These are phyloP conservation scores for Penicillium sp. DNA, from an alignment of 2,329 filamentous ascomycete genomes.

Conservation along the genomic window DNA sequence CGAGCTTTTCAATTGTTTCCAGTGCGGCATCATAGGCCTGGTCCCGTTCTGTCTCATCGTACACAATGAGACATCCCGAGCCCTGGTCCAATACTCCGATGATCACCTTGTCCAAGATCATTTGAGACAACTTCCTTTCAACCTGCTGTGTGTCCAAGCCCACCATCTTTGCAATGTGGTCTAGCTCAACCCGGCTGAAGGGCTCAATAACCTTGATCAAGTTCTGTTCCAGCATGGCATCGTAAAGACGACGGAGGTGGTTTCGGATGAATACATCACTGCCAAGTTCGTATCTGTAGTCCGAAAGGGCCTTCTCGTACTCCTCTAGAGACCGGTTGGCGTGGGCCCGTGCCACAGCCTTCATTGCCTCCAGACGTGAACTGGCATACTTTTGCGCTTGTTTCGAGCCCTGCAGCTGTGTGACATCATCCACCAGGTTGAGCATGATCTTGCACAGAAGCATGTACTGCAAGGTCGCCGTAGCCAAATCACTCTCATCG, in stretches of 20 bases:
- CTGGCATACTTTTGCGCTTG: slow-evolving; percentile 95
- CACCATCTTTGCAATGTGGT: slow-evolving; percentile 96
- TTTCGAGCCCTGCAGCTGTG: slow-evolving; percentile 90
- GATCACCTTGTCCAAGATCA: slow-evolving; percentile 99
- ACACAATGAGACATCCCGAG: slow-evolving; percentile 95
- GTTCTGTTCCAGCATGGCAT: slow-evolving; percentile 99
- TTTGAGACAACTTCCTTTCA: slow-evolving; percentile 96
- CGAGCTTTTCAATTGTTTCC: slow-evolving; percentile 93
- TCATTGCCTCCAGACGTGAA: slow-evolving; percentile 97
- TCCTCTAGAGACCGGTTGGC: slow-evolving; percentile 93
- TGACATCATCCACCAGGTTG: slow-evolving; percentile 94
- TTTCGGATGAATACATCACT: slow-evolving; percentile 95
- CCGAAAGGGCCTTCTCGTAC: slow-evolving; percentile 87
- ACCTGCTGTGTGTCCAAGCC: slow-evolving; percentile 94
- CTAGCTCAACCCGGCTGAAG: slow-evolving; percentile 94
- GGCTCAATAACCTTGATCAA: slow-evolving; percentile 99
- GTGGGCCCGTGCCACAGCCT: slow-evolving; percentile 93
- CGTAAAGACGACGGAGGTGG: slow-evolving; percentile 91
- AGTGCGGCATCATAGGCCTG: slow-evolving; percentile 91
- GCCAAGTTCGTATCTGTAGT: slow-evolving; percentile 90
- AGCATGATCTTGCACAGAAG: slow-evolving; percentile 99
- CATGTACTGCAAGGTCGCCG: slow-evolving; percentile 98
- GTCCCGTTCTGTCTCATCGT: slow-evolving; percentile 90
- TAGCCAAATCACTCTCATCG: slow-evolving; percentile 84
- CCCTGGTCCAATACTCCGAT: slow-evolving; percentile 96